Evolutionary conservation across 345 rosid species (phyloP).

Genomic region (Capsella bursapastoris): DNA sequence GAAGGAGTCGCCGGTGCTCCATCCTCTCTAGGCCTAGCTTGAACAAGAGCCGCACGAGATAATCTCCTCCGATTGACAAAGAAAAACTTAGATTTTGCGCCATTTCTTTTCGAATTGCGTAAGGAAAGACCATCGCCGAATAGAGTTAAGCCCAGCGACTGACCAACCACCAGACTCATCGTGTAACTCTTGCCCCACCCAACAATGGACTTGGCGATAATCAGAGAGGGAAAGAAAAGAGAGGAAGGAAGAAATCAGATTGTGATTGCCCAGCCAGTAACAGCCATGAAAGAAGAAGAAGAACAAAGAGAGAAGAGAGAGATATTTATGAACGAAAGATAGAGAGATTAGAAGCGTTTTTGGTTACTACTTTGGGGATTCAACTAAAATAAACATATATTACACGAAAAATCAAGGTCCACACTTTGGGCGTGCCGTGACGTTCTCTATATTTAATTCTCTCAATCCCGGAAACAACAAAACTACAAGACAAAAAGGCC

Average conservation of each 20-base stretch:
- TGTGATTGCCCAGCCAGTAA: slow-evolving; percentile 24
- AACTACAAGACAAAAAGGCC: not conserved
- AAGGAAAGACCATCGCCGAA: slow-evolving; percentile 1
- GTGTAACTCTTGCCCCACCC: not conserved
- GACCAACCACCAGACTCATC: slow-evolving; percentile 45
- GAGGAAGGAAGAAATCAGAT: slow-evolving; percentile 5
- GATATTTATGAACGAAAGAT: slow-evolving; percentile 24
- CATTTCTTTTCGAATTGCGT: slow-evolving; percentile 27
- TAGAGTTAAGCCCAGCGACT: slow-evolving; percentile 36
- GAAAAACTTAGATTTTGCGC: slow-evolving; percentile 10
- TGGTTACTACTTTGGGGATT: not conserved
- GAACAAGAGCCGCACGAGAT: slow-evolving; percentile 51
- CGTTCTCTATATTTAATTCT: slow-evolving; percentile 26
- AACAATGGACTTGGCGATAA: not conserved
- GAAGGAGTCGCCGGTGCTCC: slow-evolving; percentile 39
- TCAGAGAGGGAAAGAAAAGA: slow-evolving; percentile 7
- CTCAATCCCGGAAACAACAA: not conserved
- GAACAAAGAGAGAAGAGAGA: not conserved
- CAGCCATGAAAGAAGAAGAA: slow-evolving; percentile 34
- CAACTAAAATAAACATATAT: not conserved
- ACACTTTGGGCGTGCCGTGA: slow-evolving; percentile 46
- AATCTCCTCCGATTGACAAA: slow-evolving; percentile 23
- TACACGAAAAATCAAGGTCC: slow-evolving; percentile 31
- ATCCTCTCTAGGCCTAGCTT: slow-evolving; percentile 46
- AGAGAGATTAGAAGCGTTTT: slow-evolving; percentile 22